Conservation (phyloP, 2,329 filamentous ascomycete species). For the Penicillium sclerotigenum region DNA sequence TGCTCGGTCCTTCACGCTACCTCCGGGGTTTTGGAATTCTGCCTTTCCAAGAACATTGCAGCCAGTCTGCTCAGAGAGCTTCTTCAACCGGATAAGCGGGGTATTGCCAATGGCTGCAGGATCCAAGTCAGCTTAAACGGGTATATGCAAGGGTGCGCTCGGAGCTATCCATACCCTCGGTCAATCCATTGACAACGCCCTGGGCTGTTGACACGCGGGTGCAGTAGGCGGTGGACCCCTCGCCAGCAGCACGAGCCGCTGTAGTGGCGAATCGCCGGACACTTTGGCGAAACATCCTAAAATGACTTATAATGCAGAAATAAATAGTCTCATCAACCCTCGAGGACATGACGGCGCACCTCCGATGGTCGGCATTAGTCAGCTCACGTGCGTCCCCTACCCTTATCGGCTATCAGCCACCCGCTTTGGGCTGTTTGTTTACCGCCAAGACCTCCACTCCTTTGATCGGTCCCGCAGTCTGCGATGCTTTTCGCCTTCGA, state of each 20-base stretch:
- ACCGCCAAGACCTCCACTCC: constrained; percentile 25
- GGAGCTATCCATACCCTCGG: constrained; percentile 62
- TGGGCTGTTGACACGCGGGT: constrained; percentile 76
- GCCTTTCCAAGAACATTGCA: constrained; percentile 95
- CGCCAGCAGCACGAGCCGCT: constrained; percentile 52
- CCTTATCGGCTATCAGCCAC: constrained; percentile 18
- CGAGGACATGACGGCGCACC: constrained; percentile 6
- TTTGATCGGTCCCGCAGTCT: constrained; percentile 18
- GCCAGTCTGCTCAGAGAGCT: constrained; percentile 82
- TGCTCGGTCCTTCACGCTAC: constrained; percentile 92
- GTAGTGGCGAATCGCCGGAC: constrained; percentile 66
- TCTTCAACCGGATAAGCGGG: constrained; percentile 84
- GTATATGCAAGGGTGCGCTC: background rate
- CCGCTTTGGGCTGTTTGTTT: constrained; percentile 43
- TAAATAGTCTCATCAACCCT: constrained; percentile 1
- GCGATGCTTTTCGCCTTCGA: constrained; percentile 19
- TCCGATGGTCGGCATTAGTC: constrained; percentile 28
- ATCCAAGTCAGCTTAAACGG: background rate
- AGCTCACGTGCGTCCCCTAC: constrained; percentile 19
- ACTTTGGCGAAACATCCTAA: constrained; percentile 66
- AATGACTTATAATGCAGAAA: constrained; percentile 12
- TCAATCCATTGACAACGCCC: constrained; percentile 71
- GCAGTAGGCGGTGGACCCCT: constrained; percentile 57
- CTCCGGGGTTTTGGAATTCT: constrained; percentile 98
- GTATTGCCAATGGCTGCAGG: constrained; percentile 89